Base-by-base conservation (phyloP, 306 rosid genomes). In the Castanospermum australe region DNA sequence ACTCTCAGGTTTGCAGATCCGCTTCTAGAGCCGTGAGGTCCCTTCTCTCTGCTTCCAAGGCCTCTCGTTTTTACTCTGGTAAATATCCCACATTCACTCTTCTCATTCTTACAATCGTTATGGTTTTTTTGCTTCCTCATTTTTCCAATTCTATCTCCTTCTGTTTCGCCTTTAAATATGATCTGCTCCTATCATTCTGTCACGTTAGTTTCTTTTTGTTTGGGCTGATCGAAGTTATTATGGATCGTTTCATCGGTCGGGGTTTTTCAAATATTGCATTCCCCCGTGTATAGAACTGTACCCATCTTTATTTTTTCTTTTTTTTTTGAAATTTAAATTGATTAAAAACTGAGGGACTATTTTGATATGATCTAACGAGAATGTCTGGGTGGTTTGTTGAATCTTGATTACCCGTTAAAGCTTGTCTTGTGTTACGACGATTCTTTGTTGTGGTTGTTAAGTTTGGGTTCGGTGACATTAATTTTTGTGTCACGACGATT, bases 1-100 rank as follows among this genome's bases (percentile, higher is more conserved):
- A 87, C 76, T 86, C 94, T 51, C 90, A 84, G 72, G 80, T 89
- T 77, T 78, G 72, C 90, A 84, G 92, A 89, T 90, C 94, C 8
- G 92, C 90, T 77, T 89, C 97, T 38, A 84, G 85, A 82, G 91
- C 92, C 71, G 89, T 90, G 5, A 92, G 92, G 89, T 91, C 92
- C 41, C 80, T 92, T 86, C 84, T 89, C 86, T 78, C 89, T 56
- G 88, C 97, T 84, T 84, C 96, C 15, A 88, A 72, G 66, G 45
- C 42, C 82, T 86, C 97, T 74, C 95, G 93, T 18, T 87, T 86
- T 25, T 84, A 80, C 86, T 87, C 92, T n/a, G 88, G 94, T 88
- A 72, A n/a, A 17, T 65, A 22, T 15, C 25, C 47, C 9, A n/a
- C n/a, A n/a, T n/a, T n/a, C n/a, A n/a, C n/a, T n/a, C n/a, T n/a